phyloP scores from a whole-genome alignment of 306 rosid genomes.

The Cucurbita argyrosperma region DNA sequence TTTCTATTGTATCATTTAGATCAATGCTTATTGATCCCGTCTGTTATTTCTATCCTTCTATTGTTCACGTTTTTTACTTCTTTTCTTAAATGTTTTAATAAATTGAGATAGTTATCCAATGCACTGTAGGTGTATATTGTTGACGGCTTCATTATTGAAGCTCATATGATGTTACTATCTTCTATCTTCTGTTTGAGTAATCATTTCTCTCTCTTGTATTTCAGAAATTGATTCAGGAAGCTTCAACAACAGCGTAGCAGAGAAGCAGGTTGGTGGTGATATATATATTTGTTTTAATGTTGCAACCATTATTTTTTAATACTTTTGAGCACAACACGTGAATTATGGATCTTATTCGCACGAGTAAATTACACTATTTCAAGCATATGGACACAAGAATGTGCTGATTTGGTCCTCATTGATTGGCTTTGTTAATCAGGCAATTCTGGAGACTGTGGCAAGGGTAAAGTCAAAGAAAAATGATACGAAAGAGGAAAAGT shows the following conservation, averaged over 20 bases:
- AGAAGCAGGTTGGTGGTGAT: constrained; percentile 65
- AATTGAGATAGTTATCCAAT: neutral
- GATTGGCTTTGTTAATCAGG: constrained; percentile 44
- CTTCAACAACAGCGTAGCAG: constrained; percentile 96
- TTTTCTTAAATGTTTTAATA: neutral
- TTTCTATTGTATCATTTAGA: neutral
- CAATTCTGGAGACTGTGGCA: constrained; percentile 95
- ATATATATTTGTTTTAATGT: neutral
- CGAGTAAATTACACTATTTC: neutral
- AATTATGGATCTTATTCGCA: neutral
- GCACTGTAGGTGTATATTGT: no score
- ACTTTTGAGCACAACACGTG: neutral
- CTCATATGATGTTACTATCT: neutral
- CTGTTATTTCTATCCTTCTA: neutral
- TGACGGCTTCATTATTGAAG: neutral
- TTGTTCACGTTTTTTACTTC: neutral
- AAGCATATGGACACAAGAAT: neutral
- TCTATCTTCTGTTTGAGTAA: neutral
- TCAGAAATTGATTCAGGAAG: constrained; percentile 77
- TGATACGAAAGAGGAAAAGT: constrained; percentile 93
- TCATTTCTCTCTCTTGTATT: neutral
- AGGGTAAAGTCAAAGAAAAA: constrained; percentile 91
- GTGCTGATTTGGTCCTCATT: constrained; percentile 7
- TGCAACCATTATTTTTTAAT: neutral
- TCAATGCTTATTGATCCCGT: neutral